Evolutionary conservation across 2,329 filamentous ascomycete genomes (phyloP).

Genomic region (Aspergillus clavatus): DNA sequence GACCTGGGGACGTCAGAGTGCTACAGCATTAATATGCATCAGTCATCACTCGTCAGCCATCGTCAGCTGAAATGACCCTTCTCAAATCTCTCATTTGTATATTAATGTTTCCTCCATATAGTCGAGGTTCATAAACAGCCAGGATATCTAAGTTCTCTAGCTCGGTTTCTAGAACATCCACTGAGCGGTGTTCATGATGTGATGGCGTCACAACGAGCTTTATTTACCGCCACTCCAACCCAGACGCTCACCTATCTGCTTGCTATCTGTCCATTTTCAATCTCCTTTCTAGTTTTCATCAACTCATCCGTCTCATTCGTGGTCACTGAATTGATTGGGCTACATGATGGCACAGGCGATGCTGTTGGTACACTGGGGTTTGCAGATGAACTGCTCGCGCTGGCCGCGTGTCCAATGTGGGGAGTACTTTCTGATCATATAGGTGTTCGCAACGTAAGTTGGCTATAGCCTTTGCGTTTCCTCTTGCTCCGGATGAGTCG

Average conservation of each 20-base stretch:
- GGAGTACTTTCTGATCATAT: conserved; percentile 48
- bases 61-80: not conserved
- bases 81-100: not conserved
- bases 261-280: conserved; percentile 60
- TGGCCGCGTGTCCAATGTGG: conserved; percentile 47
- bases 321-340: conserved; percentile 58
- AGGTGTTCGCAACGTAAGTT: conserved; percentile 44
- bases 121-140: not conserved
- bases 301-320: conserved; percentile 62
- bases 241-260: conserved; percentile 58
- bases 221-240: conserved; percentile 54
- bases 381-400: conserved; percentile 46
- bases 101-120: not conserved
- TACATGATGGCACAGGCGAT: conserved; percentile 53
- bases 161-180: not conserved
- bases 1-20: not conserved
- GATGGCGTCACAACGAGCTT: conserved; percentile 28
- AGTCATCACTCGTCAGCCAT: not conserved
- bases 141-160: no score
- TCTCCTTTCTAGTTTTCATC: conserved; percentile 62
- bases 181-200: not conserved
- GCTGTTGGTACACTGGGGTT: conserved; percentile 54
- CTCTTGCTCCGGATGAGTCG: not conserved
- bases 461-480: not conserved
- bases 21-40: no score